A percentile compares a stretch with the other conserved stretches of the same genome.
These are phyloP conservation scores for Magnusiomyces suaveolens DNA, from an alignment of 1,139 yeast genomes.

Conservation along the genomic window DNA sequence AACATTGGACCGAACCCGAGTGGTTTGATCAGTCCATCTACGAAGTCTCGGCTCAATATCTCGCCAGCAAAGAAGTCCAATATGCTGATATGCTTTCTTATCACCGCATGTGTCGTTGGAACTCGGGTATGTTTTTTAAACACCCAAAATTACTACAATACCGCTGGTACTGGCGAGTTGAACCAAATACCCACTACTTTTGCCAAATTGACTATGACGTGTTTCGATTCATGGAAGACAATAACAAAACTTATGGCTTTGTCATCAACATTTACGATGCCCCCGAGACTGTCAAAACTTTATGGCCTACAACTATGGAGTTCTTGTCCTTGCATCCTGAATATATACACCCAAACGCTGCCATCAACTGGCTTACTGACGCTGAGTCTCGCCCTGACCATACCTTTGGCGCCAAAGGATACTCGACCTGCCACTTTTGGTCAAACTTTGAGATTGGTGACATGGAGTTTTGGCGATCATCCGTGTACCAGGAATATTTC, in stretches of 20 bases:
- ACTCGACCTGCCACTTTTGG: constrained; percentile 85
- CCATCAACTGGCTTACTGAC: constrained; percentile 67
- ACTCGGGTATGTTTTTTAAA: constrained; percentile 54
- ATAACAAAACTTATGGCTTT: constrained; percentile 60
- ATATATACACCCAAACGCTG: constrained; percentile 55
- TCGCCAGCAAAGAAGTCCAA: constrained; percentile 43
- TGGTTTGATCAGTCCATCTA: constrained; percentile 36
- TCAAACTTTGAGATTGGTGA: constrained; percentile 74
- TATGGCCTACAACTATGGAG: constrained; percentile 62
- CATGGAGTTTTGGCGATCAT: constrained; percentile 65
- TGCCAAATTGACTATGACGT: constrained; percentile 66
- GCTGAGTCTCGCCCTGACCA: constrained; percentile 36
- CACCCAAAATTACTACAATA: constrained; percentile 49
- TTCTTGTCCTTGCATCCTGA: constrained; percentile 50
- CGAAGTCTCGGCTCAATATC: constrained; percentile 34
- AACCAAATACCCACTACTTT: constrained; percentile 61
- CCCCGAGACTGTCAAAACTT: constrained; percentile 48
- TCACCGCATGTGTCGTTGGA: constrained; percentile 73
- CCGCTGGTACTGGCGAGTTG: constrained; percentile 70
- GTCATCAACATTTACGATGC: constrained; percentile 60
- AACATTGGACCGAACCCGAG: constrained; percentile 58
- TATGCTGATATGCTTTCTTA: constrained; percentile 57
- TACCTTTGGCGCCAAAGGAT: constrained; percentile 47
- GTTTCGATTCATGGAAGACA: constrained; percentile 60
- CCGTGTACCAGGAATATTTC: constrained; percentile 58